Conservation (phyloP, 2,329 filamentous ascomycete species). For the Cladophialophora carrionii region DNA sequence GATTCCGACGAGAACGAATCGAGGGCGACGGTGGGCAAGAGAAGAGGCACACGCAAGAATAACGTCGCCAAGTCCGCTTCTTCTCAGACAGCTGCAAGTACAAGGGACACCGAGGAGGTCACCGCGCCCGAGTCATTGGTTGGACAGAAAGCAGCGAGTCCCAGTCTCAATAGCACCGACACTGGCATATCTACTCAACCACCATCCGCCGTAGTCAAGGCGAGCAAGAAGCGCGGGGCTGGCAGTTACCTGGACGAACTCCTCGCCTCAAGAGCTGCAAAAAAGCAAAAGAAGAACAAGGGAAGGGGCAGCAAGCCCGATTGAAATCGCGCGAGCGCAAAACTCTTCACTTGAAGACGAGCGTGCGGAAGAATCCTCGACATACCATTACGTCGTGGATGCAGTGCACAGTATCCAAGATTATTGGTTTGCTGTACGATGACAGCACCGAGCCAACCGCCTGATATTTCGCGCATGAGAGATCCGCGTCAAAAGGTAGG, state of each 20-base stretch:
- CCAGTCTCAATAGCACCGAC: not conserved
- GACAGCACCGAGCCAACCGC: no score
- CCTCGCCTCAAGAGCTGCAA: conserved; percentile 36
- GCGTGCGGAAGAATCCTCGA: not conserved
- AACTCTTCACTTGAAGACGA: not conserved
- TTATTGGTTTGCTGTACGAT: not conserved
- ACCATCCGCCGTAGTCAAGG: not conserved
- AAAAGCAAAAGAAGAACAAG: conserved; percentile 37
- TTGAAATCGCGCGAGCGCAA: not conserved
- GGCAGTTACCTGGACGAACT: conserved; percentile 37
- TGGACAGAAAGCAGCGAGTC: not conserved
- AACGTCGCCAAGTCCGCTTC: not conserved
- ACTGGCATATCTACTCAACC: not conserved
- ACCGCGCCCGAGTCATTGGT: not conserved
- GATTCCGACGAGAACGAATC: conserved; percentile 21
- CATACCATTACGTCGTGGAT: not conserved
- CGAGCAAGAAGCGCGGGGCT: conserved; percentile 30
- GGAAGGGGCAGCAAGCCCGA: not conserved
- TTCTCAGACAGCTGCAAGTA: not conserved
- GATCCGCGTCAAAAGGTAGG: not conserved
- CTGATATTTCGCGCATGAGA: not conserved
- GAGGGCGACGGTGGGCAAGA: conserved; percentile 12
- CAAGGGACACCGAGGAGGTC: not conserved
- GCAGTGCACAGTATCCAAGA: not conserved
- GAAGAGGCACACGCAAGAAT: not conserved